These are phyloP conservation scores for Alloteropsis angusta DNA, from an alignment of 202 grass and related monocot species.

Conservation along the genomic window DNA sequence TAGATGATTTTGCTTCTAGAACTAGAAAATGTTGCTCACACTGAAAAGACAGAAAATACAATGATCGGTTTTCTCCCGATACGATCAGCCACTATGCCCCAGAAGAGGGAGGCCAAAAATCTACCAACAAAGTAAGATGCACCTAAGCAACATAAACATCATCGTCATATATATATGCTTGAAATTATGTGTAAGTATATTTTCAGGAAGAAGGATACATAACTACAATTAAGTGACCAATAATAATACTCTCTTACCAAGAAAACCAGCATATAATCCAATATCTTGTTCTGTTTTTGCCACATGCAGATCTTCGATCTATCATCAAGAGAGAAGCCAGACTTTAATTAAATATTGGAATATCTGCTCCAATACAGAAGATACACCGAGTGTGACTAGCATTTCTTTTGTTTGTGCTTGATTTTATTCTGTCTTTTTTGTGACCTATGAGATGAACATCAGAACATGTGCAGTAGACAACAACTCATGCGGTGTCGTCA, in stretches of 20 bases:
- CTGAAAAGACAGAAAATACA: conserved; percentile 37
- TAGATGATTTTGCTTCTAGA: neutral
- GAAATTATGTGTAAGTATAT: neutral
- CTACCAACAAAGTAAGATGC: conserved; percentile 39
- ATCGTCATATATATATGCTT: neutral
- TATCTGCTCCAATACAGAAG: neutral
- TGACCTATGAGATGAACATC: neutral
- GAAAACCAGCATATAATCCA: conserved; percentile 70
- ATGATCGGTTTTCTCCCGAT: conserved; percentile 58
- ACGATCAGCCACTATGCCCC: conserved; percentile 49
- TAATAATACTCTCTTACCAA: conserved; percentile 21
- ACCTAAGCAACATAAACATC: conserved; percentile 30
- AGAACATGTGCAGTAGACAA: neutral
- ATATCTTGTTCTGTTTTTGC: conserved; percentile 58
- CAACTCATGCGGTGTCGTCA: neutral
- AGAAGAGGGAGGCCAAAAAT: conserved; percentile 26
- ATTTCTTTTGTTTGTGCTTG: neutral
- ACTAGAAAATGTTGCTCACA: conserved; percentile 35
- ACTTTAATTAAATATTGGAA: neutral
- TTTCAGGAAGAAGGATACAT: neutral
- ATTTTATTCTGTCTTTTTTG: neutral
- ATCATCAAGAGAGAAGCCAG: neutral
- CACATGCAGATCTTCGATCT: conserved; percentile 53
- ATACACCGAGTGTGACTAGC: neutral
- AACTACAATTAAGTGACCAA: neutral